Evolutionary conservation across 352 stramenopile genomes (phyloP), one percentile per base, ranked within the genome.

Genomic region (Phytophthora brassicae): DNA sequence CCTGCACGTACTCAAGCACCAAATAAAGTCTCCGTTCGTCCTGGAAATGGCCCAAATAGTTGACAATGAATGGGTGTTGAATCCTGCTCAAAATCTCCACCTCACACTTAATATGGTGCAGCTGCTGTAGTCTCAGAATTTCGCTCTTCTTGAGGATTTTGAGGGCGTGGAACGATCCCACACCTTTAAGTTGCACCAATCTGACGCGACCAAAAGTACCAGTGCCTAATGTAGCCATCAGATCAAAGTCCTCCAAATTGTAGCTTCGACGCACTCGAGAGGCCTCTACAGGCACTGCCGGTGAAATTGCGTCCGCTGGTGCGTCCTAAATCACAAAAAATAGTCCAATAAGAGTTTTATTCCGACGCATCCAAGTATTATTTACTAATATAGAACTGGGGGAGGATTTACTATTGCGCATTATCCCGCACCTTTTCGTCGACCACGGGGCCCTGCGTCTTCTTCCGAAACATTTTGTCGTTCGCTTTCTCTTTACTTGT

Each of bases 131-230:
- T 12, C 84, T 64, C 29, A 98, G 64, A 56, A 98, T 95, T 52
- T 95, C 83, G 47, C 78, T 86, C 71, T 98, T 98, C 66, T 97
- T 97, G 13, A 97, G 72, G 64, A 97, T 97, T 61, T 97, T 97
- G 20, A 97, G 75, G 5, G 90, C 90, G 52, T 93, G 88, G 53
- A 81, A 94, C 1, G 70, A 74, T 0, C 77, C 78, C 6, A 62
- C 75, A 16, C 72, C 64, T 20, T 85, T 84, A 24, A 90, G 68
- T 19, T 90, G 76, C 43, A 95, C 88, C 5, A 97, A 75, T 3
- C 88, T 78, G 36, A 97, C 90, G 24, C 90, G 79, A 3, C 90
- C 90, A 64, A 97, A 97, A 3, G 90, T 97, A 23, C 90, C 90
- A 7, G 89, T 96, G 9, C 84, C 86, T 6, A 96, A 63, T 14